Conservation (phyloP, 441 rosid species). For the Adansonia gregorii region DNA sequence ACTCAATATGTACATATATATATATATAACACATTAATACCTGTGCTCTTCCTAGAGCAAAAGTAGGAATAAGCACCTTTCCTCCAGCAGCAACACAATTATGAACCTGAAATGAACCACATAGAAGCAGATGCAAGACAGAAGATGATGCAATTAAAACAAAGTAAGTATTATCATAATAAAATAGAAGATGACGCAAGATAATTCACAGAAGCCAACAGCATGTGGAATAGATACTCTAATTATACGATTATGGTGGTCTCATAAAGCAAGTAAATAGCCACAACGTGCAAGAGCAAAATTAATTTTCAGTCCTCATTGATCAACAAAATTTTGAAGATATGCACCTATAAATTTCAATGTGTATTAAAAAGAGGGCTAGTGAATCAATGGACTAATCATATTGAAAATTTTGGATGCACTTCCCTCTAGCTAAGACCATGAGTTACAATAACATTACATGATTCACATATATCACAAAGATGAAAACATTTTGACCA, state of each 20-base stretch:
- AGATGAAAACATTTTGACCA: background rate
- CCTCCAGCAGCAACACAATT: conserved; percentile 93
- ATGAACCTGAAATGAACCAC: conserved; percentile 60
- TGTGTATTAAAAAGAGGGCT: background rate
- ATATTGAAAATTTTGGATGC: background rate
- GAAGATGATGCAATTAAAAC: background rate
- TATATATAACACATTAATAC: conserved; percentile 35
- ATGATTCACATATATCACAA: background rate
- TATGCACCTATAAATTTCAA: background rate
- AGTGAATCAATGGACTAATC: background rate
- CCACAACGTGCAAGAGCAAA: conserved; percentile 5
- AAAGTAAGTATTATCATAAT: conserved; percentile 5
- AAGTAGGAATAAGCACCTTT: conserved; percentile 94
- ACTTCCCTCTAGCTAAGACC: conserved; percentile 2
- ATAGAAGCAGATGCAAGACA: no score
- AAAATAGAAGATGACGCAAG: conserved; percentile 14
- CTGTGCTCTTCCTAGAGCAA: conserved; percentile 99
- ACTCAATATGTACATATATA: background rate
- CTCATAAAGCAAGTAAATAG: background rate
- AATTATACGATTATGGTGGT: background rate
- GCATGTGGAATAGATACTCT: conserved; percentile 11
- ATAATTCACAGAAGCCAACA: background rate
- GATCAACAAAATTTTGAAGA: background rate
- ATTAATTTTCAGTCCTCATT: background rate
- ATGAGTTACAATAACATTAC: background rate